Conservation (phyloP, 768 basidiomycete genomes). For the Kwoniella sp. region DNA sequence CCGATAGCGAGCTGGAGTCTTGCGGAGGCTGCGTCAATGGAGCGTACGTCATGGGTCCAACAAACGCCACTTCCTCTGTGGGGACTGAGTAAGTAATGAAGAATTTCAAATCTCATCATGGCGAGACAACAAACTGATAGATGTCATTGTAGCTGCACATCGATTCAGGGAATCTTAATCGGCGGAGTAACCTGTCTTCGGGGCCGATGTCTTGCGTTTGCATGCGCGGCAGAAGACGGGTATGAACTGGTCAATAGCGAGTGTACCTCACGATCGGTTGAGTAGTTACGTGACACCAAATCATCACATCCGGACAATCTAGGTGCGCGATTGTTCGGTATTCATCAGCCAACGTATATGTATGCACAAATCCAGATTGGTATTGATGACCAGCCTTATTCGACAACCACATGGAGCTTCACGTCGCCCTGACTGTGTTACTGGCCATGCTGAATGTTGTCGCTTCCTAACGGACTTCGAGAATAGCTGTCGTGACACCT, state of each 20-base stretch:
- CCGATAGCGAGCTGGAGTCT: background rate
- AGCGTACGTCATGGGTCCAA: background rate
- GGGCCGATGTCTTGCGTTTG: background rate
- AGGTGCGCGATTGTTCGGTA: background rate
- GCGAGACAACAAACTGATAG: no score
- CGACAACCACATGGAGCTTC: no score
- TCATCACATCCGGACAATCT: background rate
- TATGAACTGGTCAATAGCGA: background rate
- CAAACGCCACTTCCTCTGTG: background rate
- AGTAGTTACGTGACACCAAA: background rate
- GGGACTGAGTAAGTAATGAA: background rate
- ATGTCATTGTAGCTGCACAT: background rate
- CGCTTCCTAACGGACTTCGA: constrained; percentile 15
- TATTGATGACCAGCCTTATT: no score
- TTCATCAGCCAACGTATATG: no score
- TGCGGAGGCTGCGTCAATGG: background rate
- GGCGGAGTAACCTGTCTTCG: background rate
- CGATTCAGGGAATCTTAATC: background rate
- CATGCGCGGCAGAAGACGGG: background rate
- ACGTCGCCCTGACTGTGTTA: no score
- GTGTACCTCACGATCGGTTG: background rate
- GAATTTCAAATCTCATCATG: no score
- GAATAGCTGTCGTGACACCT: constrained; percentile 13
- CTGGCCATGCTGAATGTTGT: no score
- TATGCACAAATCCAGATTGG: no score